A percentile compares a stretch with the other conserved stretches of the same genome.
Evolutionary conservation across 345 rosid species (phyloP).

Genomic region (Alliaria petiolata): DNA sequence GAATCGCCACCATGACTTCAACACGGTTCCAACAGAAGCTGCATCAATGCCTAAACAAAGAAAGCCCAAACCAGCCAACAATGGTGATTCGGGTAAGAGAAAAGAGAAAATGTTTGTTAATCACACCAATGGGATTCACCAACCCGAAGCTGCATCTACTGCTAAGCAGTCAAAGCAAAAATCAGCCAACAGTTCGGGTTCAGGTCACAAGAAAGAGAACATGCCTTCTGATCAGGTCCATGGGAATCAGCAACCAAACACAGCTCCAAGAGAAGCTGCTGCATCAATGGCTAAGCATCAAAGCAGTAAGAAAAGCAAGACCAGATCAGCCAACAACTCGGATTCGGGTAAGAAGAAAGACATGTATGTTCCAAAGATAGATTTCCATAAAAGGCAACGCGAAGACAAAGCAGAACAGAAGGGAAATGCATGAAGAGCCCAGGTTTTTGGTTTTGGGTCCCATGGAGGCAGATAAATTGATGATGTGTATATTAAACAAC

Average conservation of each 20-base stretch:
- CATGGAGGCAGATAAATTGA: not conserved
- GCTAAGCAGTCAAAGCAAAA: constrained; percentile 15
- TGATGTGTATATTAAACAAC: constrained; percentile 6
- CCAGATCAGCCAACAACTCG: constrained; percentile 5
- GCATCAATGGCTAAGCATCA: not conserved
- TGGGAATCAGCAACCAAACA: constrained; percentile 10
- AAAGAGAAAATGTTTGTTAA: constrained; percentile 19
- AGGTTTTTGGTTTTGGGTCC: not conserved
- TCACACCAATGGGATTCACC: not conserved
- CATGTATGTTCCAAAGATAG: constrained; percentile 8
- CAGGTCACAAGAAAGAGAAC: constrained; percentile 25
- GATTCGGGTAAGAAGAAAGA: constrained; percentile 19
- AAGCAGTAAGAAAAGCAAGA: constrained; percentile 23
- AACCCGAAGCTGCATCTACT: constrained; percentile 12
- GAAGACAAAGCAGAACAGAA: constrained; percentile 18
- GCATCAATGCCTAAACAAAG: not conserved
- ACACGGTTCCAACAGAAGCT: constrained; percentile 8
- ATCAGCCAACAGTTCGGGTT: not conserved
- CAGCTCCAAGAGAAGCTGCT: constrained; percentile 15
- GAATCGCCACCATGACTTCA: not conserved
- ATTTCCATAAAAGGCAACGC: constrained; percentile 20
- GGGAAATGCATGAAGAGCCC: constrained; percentile 9
- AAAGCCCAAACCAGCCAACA: not conserved
- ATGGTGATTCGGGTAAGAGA: constrained; percentile 12
- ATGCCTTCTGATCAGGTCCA: constrained; percentile 2